These are phyloP conservation scores for Cinchona pubescens DNA, from an alignment of 257 asterid species.

Conservation along the genomic window DNA sequence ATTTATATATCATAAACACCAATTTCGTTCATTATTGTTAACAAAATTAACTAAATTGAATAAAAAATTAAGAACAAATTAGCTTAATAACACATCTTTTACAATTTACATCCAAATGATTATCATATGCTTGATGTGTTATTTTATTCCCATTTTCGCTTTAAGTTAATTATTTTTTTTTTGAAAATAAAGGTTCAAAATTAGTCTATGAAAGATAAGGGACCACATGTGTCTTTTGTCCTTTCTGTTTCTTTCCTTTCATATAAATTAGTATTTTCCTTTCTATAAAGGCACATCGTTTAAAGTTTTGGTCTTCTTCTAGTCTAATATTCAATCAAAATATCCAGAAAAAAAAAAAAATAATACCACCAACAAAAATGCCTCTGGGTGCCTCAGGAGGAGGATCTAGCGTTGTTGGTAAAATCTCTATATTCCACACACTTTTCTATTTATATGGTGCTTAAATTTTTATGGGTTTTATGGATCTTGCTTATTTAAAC, in stretches of 20 bases:
- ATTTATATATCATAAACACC: too few species aligned
- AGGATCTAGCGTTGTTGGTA: constrained; percentile 11
- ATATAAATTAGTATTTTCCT: not conserved
- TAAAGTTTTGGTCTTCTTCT: not conserved
- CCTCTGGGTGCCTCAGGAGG: constrained; percentile 6
- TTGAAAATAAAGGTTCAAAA: too few species aligned
- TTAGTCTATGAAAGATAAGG: too few species aligned
- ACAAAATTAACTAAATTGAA: too few species aligned
- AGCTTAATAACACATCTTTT: too few species aligned
- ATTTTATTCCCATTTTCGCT: too few species aligned
- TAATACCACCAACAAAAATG: constrained; percentile 5
- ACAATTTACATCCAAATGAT: too few species aligned
- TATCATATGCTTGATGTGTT: too few species aligned
- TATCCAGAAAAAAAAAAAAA: not conserved
- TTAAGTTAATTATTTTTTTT: too few species aligned
- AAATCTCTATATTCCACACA: not conserved
- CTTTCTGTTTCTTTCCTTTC: not conserved
- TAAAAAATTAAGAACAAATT: too few species aligned
- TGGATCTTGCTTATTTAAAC: not conserved
- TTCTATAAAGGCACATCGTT: not conserved
- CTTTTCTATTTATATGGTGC: not conserved
- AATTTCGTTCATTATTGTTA: too few species aligned
- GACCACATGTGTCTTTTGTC: too few species aligned
- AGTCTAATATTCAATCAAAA: not conserved
- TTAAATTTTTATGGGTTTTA: not conserved